Percentiles rank a stretch among this genome's conserved stretches.
These are phyloP conservation scores for Metarhizium robertsii DNA, from an alignment of 2,329 filamentous ascomycete species.

Conservation along the genomic window DNA sequence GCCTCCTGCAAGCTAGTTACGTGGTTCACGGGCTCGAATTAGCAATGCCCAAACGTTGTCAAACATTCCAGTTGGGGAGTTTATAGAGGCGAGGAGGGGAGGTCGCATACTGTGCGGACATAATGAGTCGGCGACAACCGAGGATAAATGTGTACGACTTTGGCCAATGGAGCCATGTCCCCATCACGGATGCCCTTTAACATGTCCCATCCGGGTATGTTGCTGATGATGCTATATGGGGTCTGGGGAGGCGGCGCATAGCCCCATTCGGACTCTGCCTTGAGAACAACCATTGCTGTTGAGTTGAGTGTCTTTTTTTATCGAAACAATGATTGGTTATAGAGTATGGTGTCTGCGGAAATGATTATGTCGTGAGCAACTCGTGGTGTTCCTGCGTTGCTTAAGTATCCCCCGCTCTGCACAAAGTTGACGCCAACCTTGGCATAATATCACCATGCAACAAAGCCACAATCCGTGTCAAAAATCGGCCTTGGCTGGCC, in stretches of 20 bases:
- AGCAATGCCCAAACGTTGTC: not conserved
- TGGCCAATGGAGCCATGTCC: slow-evolving; percentile 23
- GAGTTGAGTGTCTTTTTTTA: not conserved
- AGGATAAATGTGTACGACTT: slow-evolving; percentile 35
- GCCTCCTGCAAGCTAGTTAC: slow-evolving; percentile 31
- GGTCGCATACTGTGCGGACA: slow-evolving; percentile 20
- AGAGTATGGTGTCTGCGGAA: too few species aligned
- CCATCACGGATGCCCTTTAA: slow-evolving; percentile 31
- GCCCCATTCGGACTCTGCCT: slow-evolving; percentile 30
- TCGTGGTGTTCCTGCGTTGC: too few species aligned
- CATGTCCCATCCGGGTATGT: slow-evolving; percentile 33
- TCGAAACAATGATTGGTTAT: too few species aligned
- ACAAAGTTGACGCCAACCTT: too few species aligned
- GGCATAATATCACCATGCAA: too few species aligned
- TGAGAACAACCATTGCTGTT: slow-evolving; percentile 25
- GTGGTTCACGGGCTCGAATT: not conserved
- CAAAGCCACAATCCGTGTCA: too few species aligned
- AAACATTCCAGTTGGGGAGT: not conserved
- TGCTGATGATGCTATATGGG: slow-evolving; percentile 36
- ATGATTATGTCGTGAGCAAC: too few species aligned
- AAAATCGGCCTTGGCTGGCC: too few species aligned
- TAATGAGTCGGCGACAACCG: slow-evolving; percentile 33
- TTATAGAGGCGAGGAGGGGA: not conserved
- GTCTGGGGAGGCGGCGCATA: slow-evolving; percentile 36
- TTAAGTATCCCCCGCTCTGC: too few species aligned